Base-by-base conservation (phyloP, 352 stramenopile species). In the Salisapilia sapeloensis region DNA sequence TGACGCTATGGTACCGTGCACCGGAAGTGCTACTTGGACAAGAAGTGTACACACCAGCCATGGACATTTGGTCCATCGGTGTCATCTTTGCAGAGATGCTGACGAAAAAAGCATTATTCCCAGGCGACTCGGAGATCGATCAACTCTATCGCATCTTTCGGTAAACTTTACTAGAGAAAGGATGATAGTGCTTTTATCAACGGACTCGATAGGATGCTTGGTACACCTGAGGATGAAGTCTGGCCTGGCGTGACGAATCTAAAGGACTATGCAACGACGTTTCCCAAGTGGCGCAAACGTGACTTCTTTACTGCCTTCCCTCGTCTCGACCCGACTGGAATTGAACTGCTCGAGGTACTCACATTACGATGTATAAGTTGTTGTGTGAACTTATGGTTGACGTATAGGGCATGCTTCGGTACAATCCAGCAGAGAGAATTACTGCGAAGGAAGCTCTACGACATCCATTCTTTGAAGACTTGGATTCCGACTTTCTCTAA, bases 1-100 rank as follows among this genome's bases (percentile, higher is more conserved):
- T 99, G 5, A 99, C 95, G 27, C 71, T 99, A 6, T 99, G 95
- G 95, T 99, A 99, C 56, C 83, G 95, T 9, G 85, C 94, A 15
- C 95, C 95, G 0, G 95, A 99, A 64, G 98, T 99, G 43, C 52
- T 99, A 23, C 69, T 99, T 0, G 94, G 94, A 6, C 59, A 97
- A 25, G 64, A 85, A 29, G 42, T 81, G n/a, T 91, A 91, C 59
- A 82, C 66, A 6, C 67, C 75, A 10, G 66, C 75, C 5, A 70
- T 91, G n/a, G 75, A 91, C 37, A 81, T 86, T 27, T 91, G 75
- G 75, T 84, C 67, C 2, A 66, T 87, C n/a, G 75, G 71, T 3
- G 65, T 75, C 36, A 85, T 91, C 31, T 91, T 86, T 33, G 69
- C 69, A 18, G 75, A 91, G 38, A 86, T 91, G 69, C 53, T 85